Percentiles rank a stretch among this genome's conserved stretches.
phyloP scores from a whole-genome alignment of 192 early-diverging fungal genomes.

The Coemansia sp. region DNA sequence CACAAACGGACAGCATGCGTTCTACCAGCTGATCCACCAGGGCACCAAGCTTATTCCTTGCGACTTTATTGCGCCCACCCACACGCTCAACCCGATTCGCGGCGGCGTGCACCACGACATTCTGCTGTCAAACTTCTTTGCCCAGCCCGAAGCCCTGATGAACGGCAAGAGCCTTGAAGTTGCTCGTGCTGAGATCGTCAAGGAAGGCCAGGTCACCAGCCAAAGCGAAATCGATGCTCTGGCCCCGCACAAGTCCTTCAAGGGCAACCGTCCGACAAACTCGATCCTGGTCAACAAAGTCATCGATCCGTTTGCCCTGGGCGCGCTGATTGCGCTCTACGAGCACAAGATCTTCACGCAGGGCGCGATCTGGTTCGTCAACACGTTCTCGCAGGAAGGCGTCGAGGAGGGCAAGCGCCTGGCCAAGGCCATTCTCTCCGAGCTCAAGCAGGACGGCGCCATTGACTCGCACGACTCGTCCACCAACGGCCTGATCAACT shows the following conservation, averaged over 20 bases:
- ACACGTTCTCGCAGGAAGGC: conserved; percentile 95
- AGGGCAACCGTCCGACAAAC: conserved; percentile 97
- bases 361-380: conserved; percentile 97
- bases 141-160: conserved; percentile 98
- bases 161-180: conserved; percentile 81
- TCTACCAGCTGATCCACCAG: conserved; percentile 99
- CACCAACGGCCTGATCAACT: conserved; percentile 98
- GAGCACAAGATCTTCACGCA: conserved; percentile 99
- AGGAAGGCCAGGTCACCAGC: conserved; percentile 54
- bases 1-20: conserved; percentile 99
- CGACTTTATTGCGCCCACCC: conserved; percentile 95
- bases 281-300: conserved; percentile 88
- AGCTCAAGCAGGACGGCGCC: conserved; percentile 61
- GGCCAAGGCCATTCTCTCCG: conserved; percentile 93
- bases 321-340: conserved; percentile 93
- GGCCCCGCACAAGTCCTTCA: conserved; percentile 95
- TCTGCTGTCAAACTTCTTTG: conserved; percentile 98
- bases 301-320: conserved; percentile 86
- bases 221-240: conserved; percentile 61
- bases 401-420: conserved; percentile 99
- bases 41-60: conserved; percentile 95
- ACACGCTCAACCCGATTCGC: conserved; percentile 89
- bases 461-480: conserved; percentile 85
- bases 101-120: conserved; percentile 90
- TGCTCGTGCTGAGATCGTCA: conserved; percentile 78